Evolutionary conservation across 805 yeast genomes (phyloP), one percentile per base, ranked within the genome.

Genomic region (Yamadazyma sp.): DNA sequence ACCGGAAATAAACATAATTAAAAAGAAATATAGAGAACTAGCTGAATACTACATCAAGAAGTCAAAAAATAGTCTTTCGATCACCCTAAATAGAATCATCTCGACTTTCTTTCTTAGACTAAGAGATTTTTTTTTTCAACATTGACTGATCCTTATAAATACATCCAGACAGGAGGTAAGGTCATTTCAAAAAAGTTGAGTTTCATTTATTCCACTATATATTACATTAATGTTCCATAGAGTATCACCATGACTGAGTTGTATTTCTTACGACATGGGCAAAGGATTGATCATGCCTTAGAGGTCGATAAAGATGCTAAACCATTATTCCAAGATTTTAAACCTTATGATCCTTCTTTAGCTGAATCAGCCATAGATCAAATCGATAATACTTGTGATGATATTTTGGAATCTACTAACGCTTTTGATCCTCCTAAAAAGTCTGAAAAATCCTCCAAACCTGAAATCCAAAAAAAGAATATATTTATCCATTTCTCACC

Each of bases 201-300:
- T n/a, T n/a, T n/a, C n/a, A n/a, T n/a, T n/a, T n/a, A n/a, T n/a
- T n/a, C n/a, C n/a, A n/a, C n/a, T n/a, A n/a, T n/a, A n/a, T n/a
- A n/a, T n/a, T n/a, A n/a, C n/a, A n/a, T n/a, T n/a, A n/a, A n/a
- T n/a, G n/a, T n/a, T n/a, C n/a, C n/a, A n/a, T n/a, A n/a, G n/a
- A 30, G 23, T 28, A 4, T 26, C 20, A 29, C 25, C 45, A 62
- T 62, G 69, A 50, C 69, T 17, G 71, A 66, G 50, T 53, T 67
- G 43, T 63, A 50, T 49, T 67, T 67, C 53, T 51, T 67, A 35
- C 69, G 73, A 39, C 73, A 67, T 50, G 71, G 69, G 17, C 52
- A 55, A 27, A 49, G 73, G 28, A 62, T 65, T 30, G 72, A 67
- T 44, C 69, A 64, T 43, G 62, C 58, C 10, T 35, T 47, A 23